These are phyloP conservation scores for Tricladium varicosporioides DNA, from an alignment of 2,329 filamentous ascomycete genomes.

Conservation along the genomic window DNA sequence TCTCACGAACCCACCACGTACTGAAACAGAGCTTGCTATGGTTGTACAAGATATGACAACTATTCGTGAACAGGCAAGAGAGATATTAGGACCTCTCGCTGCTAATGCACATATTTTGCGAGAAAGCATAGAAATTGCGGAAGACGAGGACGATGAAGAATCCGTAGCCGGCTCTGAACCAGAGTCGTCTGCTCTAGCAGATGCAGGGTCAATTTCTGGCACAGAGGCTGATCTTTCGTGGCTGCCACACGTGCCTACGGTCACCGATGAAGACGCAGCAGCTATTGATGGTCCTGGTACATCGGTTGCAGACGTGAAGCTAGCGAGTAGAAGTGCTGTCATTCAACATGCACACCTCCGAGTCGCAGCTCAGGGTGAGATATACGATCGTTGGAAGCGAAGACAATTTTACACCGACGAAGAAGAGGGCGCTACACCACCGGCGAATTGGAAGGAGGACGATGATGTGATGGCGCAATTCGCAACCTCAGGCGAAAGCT, in stretches of 20 bases:
- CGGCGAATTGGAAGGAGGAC: constrained; percentile 60
- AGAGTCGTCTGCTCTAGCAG: not conserved
- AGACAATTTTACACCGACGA: constrained; percentile 81
- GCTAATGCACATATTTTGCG: constrained; percentile 9
- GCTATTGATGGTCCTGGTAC: constrained; percentile 28
- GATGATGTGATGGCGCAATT: constrained; percentile 48
- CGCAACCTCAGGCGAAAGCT: constrained; percentile 38
- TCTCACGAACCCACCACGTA: constrained; percentile 29
- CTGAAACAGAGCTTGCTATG: constrained; percentile 20
- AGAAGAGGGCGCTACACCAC: constrained; percentile 71
- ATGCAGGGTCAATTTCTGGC: not conserved
- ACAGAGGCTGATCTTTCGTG: constrained; percentile 20
- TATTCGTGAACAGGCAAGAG: constrained; percentile 14
- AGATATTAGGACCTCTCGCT: constrained; percentile 9
- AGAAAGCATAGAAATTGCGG: not conserved
- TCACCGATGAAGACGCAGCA: constrained; percentile 32
- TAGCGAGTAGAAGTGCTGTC: constrained; percentile 23
- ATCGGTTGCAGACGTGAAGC: constrained; percentile 23
- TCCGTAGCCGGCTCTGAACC: constrained; percentile 15
- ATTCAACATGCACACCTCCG: constrained; percentile 27
- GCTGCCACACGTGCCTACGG: constrained; percentile 26
- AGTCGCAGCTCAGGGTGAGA: constrained; percentile 27
- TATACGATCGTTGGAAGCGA: constrained; percentile 73
- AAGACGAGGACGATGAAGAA: constrained; percentile 12
- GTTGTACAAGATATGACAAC: constrained; percentile 21